A percentile compares a stretch with the other conserved stretches of the same genome.
These are phyloP conservation scores for Colletotrichum sp. DNA, from an alignment of 2,329 filamentous ascomycete species.

Conservation along the genomic window DNA sequence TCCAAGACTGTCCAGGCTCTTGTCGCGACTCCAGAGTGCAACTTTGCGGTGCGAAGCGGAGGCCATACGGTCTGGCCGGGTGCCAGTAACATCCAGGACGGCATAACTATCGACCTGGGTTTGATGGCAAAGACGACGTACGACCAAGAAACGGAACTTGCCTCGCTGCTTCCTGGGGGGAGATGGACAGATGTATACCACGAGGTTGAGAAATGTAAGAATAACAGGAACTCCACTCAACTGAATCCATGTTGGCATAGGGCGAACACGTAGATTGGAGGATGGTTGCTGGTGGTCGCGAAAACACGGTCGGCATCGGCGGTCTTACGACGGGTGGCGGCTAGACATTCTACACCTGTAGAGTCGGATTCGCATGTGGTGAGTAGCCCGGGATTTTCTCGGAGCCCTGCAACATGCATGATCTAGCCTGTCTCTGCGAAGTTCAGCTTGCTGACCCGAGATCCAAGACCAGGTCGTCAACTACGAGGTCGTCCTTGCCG, in stretches of 20 bases:
- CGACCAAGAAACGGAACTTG: background rate
- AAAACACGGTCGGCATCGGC: constrained; percentile 28
- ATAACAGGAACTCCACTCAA: background rate
- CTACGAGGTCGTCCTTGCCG: constrained; percentile 35
- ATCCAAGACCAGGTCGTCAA: background rate
- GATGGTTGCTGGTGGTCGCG: background rate
- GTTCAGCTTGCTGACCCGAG: background rate
- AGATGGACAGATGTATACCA: background rate
- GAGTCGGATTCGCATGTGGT: constrained; percentile 24
- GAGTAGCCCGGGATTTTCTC: background rate
- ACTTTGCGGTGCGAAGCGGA: background rate
- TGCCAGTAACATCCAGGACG: constrained; percentile 43
- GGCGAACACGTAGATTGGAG: background rate
- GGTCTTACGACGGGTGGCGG: constrained; percentile 31
- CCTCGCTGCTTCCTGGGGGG: background rate
- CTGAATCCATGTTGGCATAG: background rate
- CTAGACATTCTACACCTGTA: constrained; percentile 20
- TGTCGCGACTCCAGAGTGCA: background rate
- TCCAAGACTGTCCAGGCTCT: constrained; percentile 13
- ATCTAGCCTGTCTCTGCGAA: too few relatives aligned
- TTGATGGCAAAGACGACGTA: background rate
- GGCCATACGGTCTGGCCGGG: background rate
- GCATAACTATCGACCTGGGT: constrained; percentile 43
- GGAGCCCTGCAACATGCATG: too few relatives aligned
- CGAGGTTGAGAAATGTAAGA: background rate